These are phyloP conservation scores for Tirmania nivea DNA, from an alignment of 495 filamentous ascomycete species.

Conservation along the genomic window DNA sequence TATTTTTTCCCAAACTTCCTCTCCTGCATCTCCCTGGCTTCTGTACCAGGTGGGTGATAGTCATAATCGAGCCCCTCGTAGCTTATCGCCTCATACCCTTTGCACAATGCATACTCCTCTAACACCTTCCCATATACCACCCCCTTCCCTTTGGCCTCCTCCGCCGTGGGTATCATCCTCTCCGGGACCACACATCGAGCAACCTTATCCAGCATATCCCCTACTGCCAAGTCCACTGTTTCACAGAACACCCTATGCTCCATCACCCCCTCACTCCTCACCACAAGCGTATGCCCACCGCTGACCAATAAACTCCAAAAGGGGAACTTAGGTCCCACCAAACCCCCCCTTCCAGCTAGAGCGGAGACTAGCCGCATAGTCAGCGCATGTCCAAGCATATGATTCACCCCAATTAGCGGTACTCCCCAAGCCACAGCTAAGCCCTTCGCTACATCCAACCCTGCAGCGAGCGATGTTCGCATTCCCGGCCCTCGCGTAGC, in stretches of 20 bases:
- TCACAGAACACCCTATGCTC: constrained; percentile 51
- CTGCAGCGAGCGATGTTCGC: constrained; percentile 46
- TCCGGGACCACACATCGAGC: constrained; percentile 49
- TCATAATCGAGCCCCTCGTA: neutral
- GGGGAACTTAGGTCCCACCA: constrained; percentile 34
- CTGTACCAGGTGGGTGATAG: constrained; percentile 11
- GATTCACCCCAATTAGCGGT: constrained; percentile 67
- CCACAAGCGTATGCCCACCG: constrained; percentile 74
- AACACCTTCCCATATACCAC: constrained; percentile 61
- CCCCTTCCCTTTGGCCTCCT: constrained; percentile 21
- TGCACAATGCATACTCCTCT: constrained; percentile 57
- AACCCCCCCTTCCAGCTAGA: constrained; percentile 18
- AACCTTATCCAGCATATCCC: constrained; percentile 66
- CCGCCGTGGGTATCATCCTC: neutral
- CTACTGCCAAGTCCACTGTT: constrained; percentile 54
- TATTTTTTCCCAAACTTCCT: neutral
- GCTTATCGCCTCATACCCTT: constrained; percentile 1
- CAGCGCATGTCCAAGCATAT: constrained; percentile 92
- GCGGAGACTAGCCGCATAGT: constrained; percentile 63
- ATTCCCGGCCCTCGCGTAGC: constrained; percentile 86
- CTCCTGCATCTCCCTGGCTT: constrained; percentile 16
- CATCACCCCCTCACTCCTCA: constrained; percentile 41
- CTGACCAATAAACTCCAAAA: constrained; percentile 81
- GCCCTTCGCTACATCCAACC: constrained; percentile 71
- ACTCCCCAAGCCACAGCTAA: constrained; percentile 63